Percentiles rank a stretch among this genome's conserved stretches.
phyloP scores from a whole-genome alignment of 2,329 filamentous ascomycete genomes.

The Fusarium tjaetaba region DNA sequence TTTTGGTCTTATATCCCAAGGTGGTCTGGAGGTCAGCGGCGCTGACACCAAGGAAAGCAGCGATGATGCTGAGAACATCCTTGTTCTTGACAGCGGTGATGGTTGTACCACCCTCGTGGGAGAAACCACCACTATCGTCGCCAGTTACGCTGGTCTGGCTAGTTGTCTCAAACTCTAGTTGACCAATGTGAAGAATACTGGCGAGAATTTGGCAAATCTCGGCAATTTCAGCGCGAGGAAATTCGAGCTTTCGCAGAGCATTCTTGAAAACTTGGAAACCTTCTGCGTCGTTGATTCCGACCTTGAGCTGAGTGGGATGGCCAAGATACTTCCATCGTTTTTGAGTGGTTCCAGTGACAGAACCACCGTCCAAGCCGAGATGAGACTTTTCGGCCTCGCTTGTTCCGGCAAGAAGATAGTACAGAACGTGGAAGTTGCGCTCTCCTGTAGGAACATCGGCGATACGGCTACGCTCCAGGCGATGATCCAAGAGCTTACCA shows the following conservation, averaged over 20 bases:
- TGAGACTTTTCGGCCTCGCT: constrained; percentile 90
- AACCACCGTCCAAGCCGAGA: constrained; percentile 69
- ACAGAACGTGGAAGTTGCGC: constrained; percentile 94
- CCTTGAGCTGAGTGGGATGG: constrained; percentile 95
- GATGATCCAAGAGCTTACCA: constrained; percentile 92
- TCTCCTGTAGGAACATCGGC: constrained; percentile 94
- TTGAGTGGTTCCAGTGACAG: constrained; percentile 62
- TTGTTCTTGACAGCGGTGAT: constrained; percentile 93
- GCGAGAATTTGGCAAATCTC: constrained; percentile 97
- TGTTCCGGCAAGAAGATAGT: constrained; percentile 93
- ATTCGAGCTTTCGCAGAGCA: constrained; percentile 91
- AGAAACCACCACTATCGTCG: constrained; percentile 96
- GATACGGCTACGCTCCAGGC: constrained; percentile 90
- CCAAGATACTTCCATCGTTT: constrained; percentile 97
- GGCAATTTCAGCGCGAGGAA: constrained; percentile 90
- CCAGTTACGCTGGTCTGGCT: constrained; percentile 80
- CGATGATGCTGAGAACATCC: constrained; percentile 84
- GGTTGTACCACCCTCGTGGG: constrained; percentile 89
- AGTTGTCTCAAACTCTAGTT: constrained; percentile 90
- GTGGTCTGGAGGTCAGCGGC: constrained; percentile 85
- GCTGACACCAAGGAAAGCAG: constrained; percentile 92
- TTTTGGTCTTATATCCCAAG: constrained; percentile 95
- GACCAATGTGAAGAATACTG: constrained; percentile 94
- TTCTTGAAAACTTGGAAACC: constrained; percentile 99
- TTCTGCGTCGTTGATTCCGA: constrained; percentile 94